phyloP scores from a whole-genome alignment of 768 basidiomycete genomes.

The Kwoniella sp. region DNA sequence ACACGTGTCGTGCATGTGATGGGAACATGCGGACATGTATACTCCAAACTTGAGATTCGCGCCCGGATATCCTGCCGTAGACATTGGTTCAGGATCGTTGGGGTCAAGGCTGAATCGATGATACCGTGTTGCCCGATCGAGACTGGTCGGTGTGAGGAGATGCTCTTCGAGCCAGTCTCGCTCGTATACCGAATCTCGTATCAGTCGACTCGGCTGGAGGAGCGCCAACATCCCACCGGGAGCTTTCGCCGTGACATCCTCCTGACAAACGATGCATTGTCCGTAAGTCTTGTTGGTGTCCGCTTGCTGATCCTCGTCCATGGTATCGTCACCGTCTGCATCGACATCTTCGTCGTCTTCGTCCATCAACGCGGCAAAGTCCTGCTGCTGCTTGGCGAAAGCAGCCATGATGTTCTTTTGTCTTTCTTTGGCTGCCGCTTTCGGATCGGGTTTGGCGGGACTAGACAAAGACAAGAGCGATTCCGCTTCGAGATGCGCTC shows the following conservation, averaged over 20 bases:
- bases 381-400: constrained; percentile 82
- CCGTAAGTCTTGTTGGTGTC: constrained; percentile 68
- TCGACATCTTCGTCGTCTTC: constrained; percentile 63
- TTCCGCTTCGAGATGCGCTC: constrained; percentile 28
- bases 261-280: constrained; percentile 98
- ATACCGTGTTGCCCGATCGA: constrained; percentile 63
- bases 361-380: constrained; percentile 69
- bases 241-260: constrained; percentile 72
- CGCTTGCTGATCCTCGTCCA: constrained; percentile 57
- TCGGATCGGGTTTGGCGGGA: constrained; percentile 18
- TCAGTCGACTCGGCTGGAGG: constrained; percentile 81
- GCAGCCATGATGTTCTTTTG: constrained; percentile 92
- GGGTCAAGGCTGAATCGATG: constrained; percentile 34
- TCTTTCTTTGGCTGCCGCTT: constrained; percentile 56
- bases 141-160: constrained; percentile 64
- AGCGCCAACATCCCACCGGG: constrained; percentile 85
- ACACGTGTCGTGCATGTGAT: constrained; percentile 96
- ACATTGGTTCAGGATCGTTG: constrained; percentile 30
- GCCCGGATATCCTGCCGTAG: constrained; percentile 54
- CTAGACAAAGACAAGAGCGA: constrained; percentile 5
- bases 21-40: constrained; percentile 84
- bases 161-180: constrained; percentile 68
- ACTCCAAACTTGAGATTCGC: constrained; percentile 78
- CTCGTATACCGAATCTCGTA: constrained; percentile 72
- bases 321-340: constrained; percentile 63